Evolutionary conservation across 1,139 yeast species (phyloP), one percentile per base, ranked within the genome.

Genomic region (Trichomonascaceae sp.): DNA sequence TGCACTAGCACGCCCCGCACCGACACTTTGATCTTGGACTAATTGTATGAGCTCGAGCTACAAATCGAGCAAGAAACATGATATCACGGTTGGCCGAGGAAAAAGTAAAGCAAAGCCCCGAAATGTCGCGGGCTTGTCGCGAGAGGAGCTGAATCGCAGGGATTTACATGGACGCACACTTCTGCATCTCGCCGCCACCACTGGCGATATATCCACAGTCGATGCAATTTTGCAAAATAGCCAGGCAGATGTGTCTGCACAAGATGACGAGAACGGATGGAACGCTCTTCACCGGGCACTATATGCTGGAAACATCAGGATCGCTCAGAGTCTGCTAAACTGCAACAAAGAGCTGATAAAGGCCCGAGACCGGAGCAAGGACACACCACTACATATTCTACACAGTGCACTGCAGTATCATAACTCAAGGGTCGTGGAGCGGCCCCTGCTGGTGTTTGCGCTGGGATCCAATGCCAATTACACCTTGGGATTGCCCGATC

Each of bases 191-290:
- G 62, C 74, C 17, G 69, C 74, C 34, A 60, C 72, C 32, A 54
- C 65, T 40, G 79, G 74, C 43, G 59, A 70, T 30, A 52, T 55
- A 37, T 30, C 15, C 16, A 13, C 32, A 2, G 34, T 36, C 15
- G 26, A 34, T 11, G 72, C 69, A 32, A 52, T 67, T 14, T 56
- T 79, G 23, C 65, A 65, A 37, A 65, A 71, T 43, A 62, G 67
- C 5, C 64, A 67, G 30, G 47, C 64, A 8, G 65, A 75, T 30
- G 43, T 75, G 2, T 46, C 51, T 8, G 52, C 67, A n/a, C n/a
- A n/a, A n/a, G n/a, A n/a, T n/a, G n/a, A n/a, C 37, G 96, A 87
- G 53, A 82, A 72, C 49, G 82, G 85, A 1, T 85, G 93, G 80
- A 79, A 82, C 27, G 74, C 85, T 22, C 60, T 85, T 29, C 96